A percentile compares a stretch with the other conserved stretches of the same genome.
Evolutionary conservation across 495 filamentous ascomycete species (phyloP).

Genomic region (Lophium mytilinum): DNA sequence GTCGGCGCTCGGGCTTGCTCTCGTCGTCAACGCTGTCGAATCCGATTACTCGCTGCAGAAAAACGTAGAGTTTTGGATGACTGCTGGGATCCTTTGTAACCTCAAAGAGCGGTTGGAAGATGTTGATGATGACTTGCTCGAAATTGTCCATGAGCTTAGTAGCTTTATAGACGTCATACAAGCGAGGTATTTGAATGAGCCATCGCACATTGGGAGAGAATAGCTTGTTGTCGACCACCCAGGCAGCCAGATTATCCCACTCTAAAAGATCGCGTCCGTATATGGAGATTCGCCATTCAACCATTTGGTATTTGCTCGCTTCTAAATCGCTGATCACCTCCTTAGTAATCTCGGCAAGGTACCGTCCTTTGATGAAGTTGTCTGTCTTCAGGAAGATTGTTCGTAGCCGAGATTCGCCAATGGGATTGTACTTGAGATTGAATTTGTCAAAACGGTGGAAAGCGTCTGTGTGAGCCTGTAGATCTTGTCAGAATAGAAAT

Average conservation of each 20-base stretch:
- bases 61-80: constrained; percentile 89
- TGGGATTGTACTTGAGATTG: constrained; percentile 97
- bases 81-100: constrained; percentile 79
- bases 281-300: constrained; percentile 96
- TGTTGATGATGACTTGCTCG: constrained; percentile 81
- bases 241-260: constrained; percentile 95
- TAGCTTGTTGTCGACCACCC: constrained; percentile 98
- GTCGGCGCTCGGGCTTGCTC: constrained; percentile 85
- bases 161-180: constrained; percentile 93
- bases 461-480: constrained; percentile 86
- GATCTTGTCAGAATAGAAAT: background rate
- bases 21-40: constrained; percentile 98
- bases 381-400: constrained; percentile 98
- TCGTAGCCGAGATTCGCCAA: constrained; percentile 87
- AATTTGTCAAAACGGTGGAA: constrained; percentile 99
- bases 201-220: constrained; percentile 96
- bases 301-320: constrained; percentile 99
- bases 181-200: constrained; percentile 89
- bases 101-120: constrained; percentile 92
- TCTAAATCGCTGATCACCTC: constrained; percentile 97
- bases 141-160: constrained; percentile 79
- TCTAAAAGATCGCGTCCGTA: constrained; percentile 88
- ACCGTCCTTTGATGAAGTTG: constrained; percentile 92
- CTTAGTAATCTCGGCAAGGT: constrained; percentile 93
- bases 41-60: constrained; percentile 89